Base-by-base conservation (phyloP, 192 early-diverging fungal species). In the Gigaspora rosea region DNA sequence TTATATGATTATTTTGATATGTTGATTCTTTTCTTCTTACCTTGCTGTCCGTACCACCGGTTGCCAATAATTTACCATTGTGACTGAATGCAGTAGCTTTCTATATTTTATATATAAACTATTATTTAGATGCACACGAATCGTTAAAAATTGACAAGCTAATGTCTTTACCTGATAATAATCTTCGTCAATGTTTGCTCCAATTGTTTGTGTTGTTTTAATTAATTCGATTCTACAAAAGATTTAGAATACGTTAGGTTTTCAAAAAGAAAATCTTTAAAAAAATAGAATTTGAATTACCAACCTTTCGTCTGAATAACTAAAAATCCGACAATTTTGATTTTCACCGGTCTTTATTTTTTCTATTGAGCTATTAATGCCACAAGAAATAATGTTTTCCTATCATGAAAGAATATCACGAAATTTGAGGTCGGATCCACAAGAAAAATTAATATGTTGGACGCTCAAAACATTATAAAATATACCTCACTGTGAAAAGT, bases 271-370 rank as follows among this genome's bases (percentile, higher is more conserved):
- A 61, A 9, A 15, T 20, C 13, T 8, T 22, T 51, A 33, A 56
- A 56, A 1, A 59, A 49, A 20, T 35, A 48, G 4, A 51, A 16
- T 36, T 22, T 16, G n/a, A 46, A 33, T 52, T 64, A 32, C 78
- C 41, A 41, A 90, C 88, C 70, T 81, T n/a, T 86, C 82, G 35
- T 84, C 84, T 2, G 78, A 79, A 54, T 82, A 84, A 51, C 90
- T 81, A 74, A 94, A 98, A 8, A 92, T 75, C 22, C 94, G 87
- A 78, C 91, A 93, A 82, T 96, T 96, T 58, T 87, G 74, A 83
- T 96, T 96, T 13, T 85, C 79, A 16, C 96, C 96, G 49, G 78
- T 75, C 46, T 88, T 75, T 52, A 97, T 91, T 22, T 85, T 79
- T 63, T 88, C 85, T 54, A 84, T 75, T 4, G 87, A 78, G 2